Evolutionary conservation across 305 asterid genomes (phyloP).

Genomic region (Andrographis paniculata): DNA sequence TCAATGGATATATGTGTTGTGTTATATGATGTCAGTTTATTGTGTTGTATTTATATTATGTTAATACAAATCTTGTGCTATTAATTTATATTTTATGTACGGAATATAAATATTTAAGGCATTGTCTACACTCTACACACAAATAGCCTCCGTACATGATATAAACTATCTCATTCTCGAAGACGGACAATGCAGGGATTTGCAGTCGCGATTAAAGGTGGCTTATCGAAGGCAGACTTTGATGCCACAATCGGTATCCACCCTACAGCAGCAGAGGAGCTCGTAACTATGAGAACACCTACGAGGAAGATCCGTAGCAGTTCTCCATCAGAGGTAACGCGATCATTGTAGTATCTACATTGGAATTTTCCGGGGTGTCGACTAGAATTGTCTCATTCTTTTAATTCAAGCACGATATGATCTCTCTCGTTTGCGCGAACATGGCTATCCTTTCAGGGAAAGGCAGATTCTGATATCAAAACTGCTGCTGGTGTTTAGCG

Average conservation of each 20-base stretch:
- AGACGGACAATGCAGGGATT: constrained; percentile 55
- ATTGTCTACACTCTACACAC: too few relatives aligned
- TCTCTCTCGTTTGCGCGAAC: neutral
- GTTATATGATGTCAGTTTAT: too few relatives aligned
- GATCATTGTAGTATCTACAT: constrained; percentile 9
- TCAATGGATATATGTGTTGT: too few relatives aligned
- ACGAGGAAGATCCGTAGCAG: constrained; percentile 57
- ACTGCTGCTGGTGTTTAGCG: constrained; percentile 54
- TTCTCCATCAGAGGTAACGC: constrained; percentile 43
- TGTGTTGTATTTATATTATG: too few relatives aligned
- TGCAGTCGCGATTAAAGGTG: constrained; percentile 90
- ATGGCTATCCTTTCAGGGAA: constrained; percentile 34
- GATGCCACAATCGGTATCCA: constrained; percentile 89
- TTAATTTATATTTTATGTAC: too few relatives aligned
- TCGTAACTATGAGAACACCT: constrained; percentile 93
- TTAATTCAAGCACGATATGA: neutral
- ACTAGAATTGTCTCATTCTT: neutral
- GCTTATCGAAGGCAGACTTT: constrained; percentile 83
- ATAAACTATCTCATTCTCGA: constrained; percentile 3
- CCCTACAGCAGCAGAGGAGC: constrained; percentile 95
- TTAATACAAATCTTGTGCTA: too few relatives aligned
- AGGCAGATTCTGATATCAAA: constrained; percentile 45
- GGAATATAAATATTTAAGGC: too few relatives aligned
- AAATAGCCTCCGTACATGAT: too few relatives aligned
- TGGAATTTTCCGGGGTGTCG: constrained; percentile 3